phyloP scores from a whole-genome alignment of 1,284 basidiomycete genomes.

The Coniophora puteana region DNA sequence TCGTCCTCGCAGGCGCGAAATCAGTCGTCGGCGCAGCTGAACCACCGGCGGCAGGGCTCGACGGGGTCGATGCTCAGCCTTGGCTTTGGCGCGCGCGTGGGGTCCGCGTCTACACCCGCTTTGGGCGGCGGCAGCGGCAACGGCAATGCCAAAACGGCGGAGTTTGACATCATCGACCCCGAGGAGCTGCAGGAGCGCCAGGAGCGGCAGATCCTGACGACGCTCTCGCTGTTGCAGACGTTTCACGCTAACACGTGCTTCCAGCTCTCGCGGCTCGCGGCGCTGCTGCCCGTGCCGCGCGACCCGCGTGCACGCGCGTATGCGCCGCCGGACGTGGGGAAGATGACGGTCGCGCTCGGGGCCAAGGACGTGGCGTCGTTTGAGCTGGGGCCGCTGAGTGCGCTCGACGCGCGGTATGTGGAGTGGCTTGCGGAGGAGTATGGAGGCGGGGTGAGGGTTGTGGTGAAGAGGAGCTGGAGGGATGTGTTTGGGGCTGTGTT shows the following conservation, averaged over 20 bases:
- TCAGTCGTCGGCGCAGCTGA: slow-evolving; percentile 24
- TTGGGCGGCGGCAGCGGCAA: slow-evolving; percentile 4
- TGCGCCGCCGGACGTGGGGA: slow-evolving; percentile 8
- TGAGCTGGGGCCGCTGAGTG: slow-evolving; percentile 69
- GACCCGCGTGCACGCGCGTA: slow-evolving; percentile 6
- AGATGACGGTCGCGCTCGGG: slow-evolving; percentile 29
- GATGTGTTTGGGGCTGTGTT: slow-evolving; percentile 45
- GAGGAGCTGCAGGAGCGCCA: slow-evolving; percentile 24
- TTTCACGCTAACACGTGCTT: slow-evolving; percentile 69
- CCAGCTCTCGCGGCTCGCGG: slow-evolving; percentile 57
- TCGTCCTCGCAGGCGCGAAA: slow-evolving; percentile 35
- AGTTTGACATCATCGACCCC: slow-evolving; percentile 11
- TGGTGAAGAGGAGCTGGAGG: slow-evolving; percentile 46
- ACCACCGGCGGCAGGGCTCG: slow-evolving; percentile 28
- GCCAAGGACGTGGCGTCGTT: slow-evolving; percentile 64
- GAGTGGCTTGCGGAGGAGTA: slow-evolving; percentile 73
- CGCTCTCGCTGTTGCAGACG: slow-evolving; percentile 65
- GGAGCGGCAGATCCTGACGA: slow-evolving; percentile 52
- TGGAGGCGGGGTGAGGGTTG: slow-evolving; percentile 39
- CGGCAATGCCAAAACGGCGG: slow-evolving; percentile 17
- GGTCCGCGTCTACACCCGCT: not conserved
- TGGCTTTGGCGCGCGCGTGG: not conserved
- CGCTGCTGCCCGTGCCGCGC: slow-evolving; percentile 35
- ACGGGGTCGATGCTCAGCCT: slow-evolving; percentile 16
- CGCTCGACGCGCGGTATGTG: slow-evolving; percentile 62